Conservation (phyloP, 202 grass and related monocot species). For the Alloteropsis angusta region DNA sequence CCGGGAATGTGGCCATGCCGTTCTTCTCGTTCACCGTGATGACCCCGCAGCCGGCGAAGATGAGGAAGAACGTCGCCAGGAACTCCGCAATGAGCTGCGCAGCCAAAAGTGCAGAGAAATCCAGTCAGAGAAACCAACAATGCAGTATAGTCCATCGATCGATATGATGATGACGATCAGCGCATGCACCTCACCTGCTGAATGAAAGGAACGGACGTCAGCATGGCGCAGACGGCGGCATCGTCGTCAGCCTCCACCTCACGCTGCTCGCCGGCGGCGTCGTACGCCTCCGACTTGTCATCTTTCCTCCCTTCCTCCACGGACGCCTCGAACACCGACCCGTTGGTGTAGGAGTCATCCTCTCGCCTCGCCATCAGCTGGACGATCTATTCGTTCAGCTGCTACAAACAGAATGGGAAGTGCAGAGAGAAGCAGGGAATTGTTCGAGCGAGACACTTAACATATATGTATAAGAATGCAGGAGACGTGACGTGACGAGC, state of each 20-base stretch:
- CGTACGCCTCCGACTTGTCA: slow-evolving; percentile 11
- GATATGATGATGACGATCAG: neutral
- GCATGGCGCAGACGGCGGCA: neutral
- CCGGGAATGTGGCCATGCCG: slow-evolving; percentile 50
- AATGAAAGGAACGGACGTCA: slow-evolving; percentile 35
- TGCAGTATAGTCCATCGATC: neutral
- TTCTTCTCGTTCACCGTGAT: slow-evolving; percentile 39
- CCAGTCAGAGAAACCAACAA: neutral
- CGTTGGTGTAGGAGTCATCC: slow-evolving; percentile 49
- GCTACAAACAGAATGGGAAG: neutral
- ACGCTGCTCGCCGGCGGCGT: neutral
- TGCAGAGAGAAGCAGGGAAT: neutral
- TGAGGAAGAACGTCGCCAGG: slow-evolving; percentile 67
- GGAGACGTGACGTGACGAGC: neutral
- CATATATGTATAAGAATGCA: neutral
- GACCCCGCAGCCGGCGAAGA: slow-evolving; percentile 75
- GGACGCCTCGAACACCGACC: slow-evolving; percentile 37
- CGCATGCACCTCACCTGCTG: slow-evolving; percentile 59
- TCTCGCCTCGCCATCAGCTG: slow-evolving; percentile 40
- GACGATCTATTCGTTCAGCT: neutral
- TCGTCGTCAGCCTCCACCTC: neutral
- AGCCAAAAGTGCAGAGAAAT: neutral
- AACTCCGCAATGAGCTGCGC: slow-evolving; percentile 62
- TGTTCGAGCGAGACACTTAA: neutral
- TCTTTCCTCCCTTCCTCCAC: slow-evolving; percentile 56